Conservation (phyloP, 2,329 filamentous ascomycete genomes). For the Verticillium albo-atrum region DNA sequence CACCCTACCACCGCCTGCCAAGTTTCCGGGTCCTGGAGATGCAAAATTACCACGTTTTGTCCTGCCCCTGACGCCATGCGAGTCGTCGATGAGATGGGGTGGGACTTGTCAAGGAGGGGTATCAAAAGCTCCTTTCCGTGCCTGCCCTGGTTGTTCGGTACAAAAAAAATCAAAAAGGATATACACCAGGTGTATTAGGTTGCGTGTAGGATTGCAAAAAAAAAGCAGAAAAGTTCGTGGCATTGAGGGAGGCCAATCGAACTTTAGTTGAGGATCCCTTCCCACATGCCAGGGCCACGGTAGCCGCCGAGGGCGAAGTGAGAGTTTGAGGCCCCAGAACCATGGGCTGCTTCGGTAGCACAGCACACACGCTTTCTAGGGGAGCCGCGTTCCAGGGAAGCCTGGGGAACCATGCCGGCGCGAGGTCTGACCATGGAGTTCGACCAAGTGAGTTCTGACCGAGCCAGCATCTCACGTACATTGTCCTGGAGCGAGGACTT, state of each 20-base stretch:
- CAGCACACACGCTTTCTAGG: conserved; percentile 64
- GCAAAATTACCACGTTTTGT: conserved; percentile 36
- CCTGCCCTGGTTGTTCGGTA: conserved; percentile 16
- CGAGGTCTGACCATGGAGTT: conserved; percentile 33
- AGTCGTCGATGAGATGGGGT: conserved; percentile 27
- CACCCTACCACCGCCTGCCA: conserved; percentile 20
- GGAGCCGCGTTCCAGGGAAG: conserved; percentile 21
- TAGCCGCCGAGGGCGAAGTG: conserved; percentile 46
- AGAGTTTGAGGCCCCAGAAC: conserved; percentile 39
- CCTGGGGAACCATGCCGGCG: conserved; percentile 18
- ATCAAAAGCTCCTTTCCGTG: conserved; percentile 23
- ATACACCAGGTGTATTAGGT: conserved; percentile 1
- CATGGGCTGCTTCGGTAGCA: conserved; percentile 50
- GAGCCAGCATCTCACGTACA: conserved; percentile 57
- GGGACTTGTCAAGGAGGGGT: conserved; percentile 22
- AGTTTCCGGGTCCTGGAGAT: conserved; percentile 34
- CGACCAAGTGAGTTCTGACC: conserved; percentile 26
- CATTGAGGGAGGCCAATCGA: not conserved
- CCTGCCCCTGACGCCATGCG: conserved; percentile 25
- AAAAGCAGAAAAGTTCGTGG: not conserved
- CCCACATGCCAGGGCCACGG: conserved; percentile 62
- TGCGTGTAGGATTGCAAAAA: not conserved
- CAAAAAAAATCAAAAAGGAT: conserved; percentile 12
- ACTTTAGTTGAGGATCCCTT: conserved; percentile 52
- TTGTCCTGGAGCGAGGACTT: conserved; percentile 54